Base-by-base conservation (phyloP, 2,329 filamentous ascomycete genomes). In the Aspergillus persii region DNA sequence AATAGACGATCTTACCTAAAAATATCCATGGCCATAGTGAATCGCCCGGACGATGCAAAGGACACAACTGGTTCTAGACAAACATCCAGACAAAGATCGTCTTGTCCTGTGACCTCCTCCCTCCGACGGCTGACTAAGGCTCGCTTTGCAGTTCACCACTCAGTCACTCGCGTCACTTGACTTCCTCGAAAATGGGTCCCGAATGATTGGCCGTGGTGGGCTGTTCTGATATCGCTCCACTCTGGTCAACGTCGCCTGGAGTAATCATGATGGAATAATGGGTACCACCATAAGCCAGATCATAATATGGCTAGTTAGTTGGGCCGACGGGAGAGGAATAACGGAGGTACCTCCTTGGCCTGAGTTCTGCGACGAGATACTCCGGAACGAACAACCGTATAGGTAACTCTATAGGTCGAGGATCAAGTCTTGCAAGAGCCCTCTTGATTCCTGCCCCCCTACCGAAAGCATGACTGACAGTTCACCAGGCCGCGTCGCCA, bases 101-200 rank as follows among this genome's bases (percentile, higher is more conserved):
- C 65, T 49, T 57, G 64, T 66, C 65, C 65, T 67, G 65, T 67
- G 65, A 67, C 65, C 65, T 62, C 39, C 54, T 55, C 50, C 9
- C 18, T 9, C 8, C 8, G 9, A n/a, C n/a, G 26, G 64, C 61
- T 67, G 63, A 67, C 61, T 67, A 66, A 67, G 56, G 29, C 26
- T 51, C 18, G 46, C 50, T 54, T 58, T 57, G 57, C 59, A 62
- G 58, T 62, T 63, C 50, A 50, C 57, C 53, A 49, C 54, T 59
- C 60, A 56, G 57, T 54, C 56, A 58, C 53, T 52, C 53, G 59
- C 59, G 65, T 67, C 65, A 67, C 61, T 66, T 66, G 65, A 67
- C 64, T 65, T 44, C 55, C 53, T 60, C 46, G 62, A 64, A 62
- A 58, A 59, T 64, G 65, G 61, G 60, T 47, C 62, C 58, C 8